Base-by-base conservation (phyloP, 2,329 filamentous ascomycete species). In the Xylaria multiplex region DNA sequence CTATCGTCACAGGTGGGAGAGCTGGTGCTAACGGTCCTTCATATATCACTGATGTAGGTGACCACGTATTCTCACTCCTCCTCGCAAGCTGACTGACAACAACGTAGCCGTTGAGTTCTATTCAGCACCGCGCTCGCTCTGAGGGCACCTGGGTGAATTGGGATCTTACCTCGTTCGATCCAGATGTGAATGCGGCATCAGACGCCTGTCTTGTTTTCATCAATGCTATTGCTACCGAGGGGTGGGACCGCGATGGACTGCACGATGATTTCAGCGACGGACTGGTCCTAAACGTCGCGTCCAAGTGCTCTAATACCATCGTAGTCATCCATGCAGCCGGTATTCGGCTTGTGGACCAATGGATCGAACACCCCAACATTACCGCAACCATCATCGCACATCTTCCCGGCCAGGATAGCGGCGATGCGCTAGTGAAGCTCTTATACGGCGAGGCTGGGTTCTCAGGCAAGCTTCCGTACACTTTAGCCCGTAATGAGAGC, bases 181-280 rank as follows among this genome's bases (percentile, higher is more conserved):
- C 85, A 0, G 72, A 78, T 3, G 81, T 85, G 4, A 82, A 85
- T 61, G 74, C 77, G 42, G 81, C 77, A 27, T 80, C 83, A 2
- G 84, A 93, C 72, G 82, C 91, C 16, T 94, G 91, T 60, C 75
- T 89, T 1, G 86, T 88, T 0, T 88, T 89, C 71, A 84, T 89
- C 75, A 90, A 91, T 75, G 86, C 84, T 40, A 92, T 94, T 75
- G 87, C 91, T 0, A 91, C 92, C 0, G 93, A 97, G 78, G 92
- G 91, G 0, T 93, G 86, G 77, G 85, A 93, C 68, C 84, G 88
- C 46, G 80, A 86, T 0, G 85, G 86, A 11, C 84, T 96, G 24
- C 85, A 87, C 55, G 92, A 96, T 73, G 90, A 89, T 69, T 86
- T 86, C 45, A 89, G 86, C 64, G 89, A 91, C 66, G 77, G 78